Evolutionary conservation across 2,329 filamentous ascomycete genomes (phyloP).

Genomic region (Erysiphe neolycopersici): DNA sequence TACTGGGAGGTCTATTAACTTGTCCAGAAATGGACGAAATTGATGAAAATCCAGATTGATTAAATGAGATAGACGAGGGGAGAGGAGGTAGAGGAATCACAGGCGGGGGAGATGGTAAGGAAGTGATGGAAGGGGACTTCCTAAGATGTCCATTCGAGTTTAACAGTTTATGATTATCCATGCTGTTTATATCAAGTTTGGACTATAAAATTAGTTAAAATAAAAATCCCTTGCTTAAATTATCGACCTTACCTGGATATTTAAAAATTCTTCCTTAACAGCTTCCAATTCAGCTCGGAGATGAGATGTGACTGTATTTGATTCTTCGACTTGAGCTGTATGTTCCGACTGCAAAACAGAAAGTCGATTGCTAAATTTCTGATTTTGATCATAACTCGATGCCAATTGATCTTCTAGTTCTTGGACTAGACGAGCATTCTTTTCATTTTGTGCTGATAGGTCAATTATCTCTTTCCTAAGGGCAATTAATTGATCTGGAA

Average conservation of each 20-base stretch:
- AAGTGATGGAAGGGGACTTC: conserved; percentile 60
- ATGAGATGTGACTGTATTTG: conserved; percentile 32
- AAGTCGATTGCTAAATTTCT: conserved; percentile 58
- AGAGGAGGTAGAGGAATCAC: conserved; percentile 89
- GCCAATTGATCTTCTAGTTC: conserved; percentile 93
- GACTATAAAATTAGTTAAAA: conserved; percentile 17
- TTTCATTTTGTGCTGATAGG: conserved; percentile 47
- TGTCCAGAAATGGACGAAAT: conserved; percentile 17
- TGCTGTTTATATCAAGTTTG: conserved; percentile 28
- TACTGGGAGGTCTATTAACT: conserved; percentile 50
- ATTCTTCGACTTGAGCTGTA: conserved; percentile 51
- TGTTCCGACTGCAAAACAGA: conserved; percentile 58
- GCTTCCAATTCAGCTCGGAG: conserved; percentile 43
- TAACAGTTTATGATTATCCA: conserved; percentile 21
- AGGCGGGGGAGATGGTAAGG: conserved; percentile 76
- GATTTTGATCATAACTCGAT: conserved; percentile 81
- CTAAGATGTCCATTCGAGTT: conserved; percentile 25
- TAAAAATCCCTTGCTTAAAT: not conserved
- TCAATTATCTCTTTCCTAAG: conserved; percentile 40
- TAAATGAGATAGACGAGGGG: conserved; percentile 23
- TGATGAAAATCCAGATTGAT: conserved; percentile 13
- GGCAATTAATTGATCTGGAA: conserved; percentile 28
- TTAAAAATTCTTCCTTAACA: conserved; percentile 40
- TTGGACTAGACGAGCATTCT: conserved; percentile 75
- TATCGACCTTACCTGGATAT: conserved; percentile 29